Evolutionary conservation across 2,329 filamentous ascomycete species (phyloP).

Genomic region (Tolypocladium amazonense): DNA sequence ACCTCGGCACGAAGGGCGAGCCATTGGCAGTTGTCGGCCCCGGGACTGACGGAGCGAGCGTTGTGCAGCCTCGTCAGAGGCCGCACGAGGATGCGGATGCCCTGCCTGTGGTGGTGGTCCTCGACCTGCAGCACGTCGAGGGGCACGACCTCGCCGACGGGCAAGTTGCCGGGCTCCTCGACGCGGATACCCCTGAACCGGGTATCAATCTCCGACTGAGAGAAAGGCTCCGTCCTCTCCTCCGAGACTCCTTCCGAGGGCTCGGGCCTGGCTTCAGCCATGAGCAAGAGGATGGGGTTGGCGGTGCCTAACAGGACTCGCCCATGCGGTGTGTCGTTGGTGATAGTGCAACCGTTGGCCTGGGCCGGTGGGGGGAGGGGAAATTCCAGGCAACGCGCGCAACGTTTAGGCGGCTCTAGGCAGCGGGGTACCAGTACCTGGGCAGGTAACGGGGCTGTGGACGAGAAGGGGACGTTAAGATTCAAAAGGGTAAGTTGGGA

Average conservation of each 20-base stretch:
- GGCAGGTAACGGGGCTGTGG: neutral
- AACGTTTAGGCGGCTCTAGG: neutral
- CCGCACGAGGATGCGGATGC: slow-evolving; percentile 46
- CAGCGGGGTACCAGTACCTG: neutral
- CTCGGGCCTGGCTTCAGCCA: slow-evolving; percentile 34
- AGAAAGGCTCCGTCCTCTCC: slow-evolving; percentile 49
- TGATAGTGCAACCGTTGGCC: neutral
- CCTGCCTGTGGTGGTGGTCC: slow-evolving; percentile 41
- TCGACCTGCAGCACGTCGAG: slow-evolving; percentile 42
- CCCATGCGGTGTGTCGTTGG: slow-evolving; percentile 1
- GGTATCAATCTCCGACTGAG: slow-evolving; percentile 42
- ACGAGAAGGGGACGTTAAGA: neutral
- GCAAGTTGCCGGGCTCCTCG: slow-evolving; percentile 27
- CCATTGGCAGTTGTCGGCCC: slow-evolving; percentile 46
- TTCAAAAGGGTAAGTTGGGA: neutral
- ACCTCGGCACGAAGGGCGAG: slow-evolving; percentile 44
- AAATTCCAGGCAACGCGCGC: neutral
- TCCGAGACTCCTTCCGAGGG: slow-evolving; percentile 28
- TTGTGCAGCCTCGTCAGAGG: slow-evolving; percentile 40
- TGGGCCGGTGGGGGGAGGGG: slow-evolving; percentile 4
- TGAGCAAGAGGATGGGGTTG: slow-evolving; percentile 13
- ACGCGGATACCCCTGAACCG: slow-evolving; percentile 35
- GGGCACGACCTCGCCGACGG: slow-evolving; percentile 33
- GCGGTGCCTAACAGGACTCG: slow-evolving; percentile 1
- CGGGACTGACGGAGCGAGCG: slow-evolving; percentile 44